phyloP scores from a whole-genome alignment of 1,139 yeast genomes.

The Williopsis jadinii region DNA sequence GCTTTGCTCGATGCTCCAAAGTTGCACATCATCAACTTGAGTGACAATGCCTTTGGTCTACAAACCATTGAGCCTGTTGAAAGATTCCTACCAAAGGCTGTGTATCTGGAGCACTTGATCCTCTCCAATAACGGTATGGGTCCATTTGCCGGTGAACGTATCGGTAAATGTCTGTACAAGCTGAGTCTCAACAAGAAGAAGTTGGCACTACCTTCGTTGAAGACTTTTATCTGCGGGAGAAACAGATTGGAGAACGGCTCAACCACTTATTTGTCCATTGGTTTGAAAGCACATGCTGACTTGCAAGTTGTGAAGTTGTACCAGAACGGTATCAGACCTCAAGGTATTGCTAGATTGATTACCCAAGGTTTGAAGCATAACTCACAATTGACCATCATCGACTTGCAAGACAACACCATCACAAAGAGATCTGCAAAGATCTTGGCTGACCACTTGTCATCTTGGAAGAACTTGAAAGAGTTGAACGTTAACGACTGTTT shows the following conservation, averaged over 20 bases:
- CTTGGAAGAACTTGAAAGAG: constrained; percentile 59
- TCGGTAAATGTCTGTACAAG: constrained; percentile 75
- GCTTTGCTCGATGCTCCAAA: constrained; percentile 63
- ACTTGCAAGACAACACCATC: constrained; percentile 92
- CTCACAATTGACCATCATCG: constrained; percentile 58
- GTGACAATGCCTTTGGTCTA: constrained; percentile 95
- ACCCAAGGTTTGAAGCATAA: constrained; percentile 63
- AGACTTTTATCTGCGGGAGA: constrained; percentile 92
- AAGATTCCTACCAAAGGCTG: constrained; percentile 64
- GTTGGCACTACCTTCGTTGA: constrained; percentile 37
- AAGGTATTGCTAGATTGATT: constrained; percentile 74
- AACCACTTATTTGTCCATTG: constrained; percentile 65
- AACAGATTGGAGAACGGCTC: constrained; percentile 96
- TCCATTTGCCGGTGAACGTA: constrained; percentile 92
- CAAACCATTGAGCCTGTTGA: constrained; percentile 91
- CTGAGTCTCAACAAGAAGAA: constrained; percentile 59
- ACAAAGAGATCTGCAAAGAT: constrained; percentile 79
- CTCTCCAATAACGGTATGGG: constrained; percentile 96
- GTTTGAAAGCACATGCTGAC: constrained; percentile 62
- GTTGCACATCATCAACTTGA: constrained; percentile 67
- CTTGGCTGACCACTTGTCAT: constrained; percentile 49
- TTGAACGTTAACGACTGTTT: constrained; percentile 86
- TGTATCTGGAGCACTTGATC: constrained; percentile 75
- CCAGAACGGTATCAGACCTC: constrained; percentile 96
- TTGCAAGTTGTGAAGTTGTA: constrained; percentile 73